Base-by-base conservation (phyloP, 495 filamentous ascomycete genomes). In the Durotheca rogersii region DNA sequence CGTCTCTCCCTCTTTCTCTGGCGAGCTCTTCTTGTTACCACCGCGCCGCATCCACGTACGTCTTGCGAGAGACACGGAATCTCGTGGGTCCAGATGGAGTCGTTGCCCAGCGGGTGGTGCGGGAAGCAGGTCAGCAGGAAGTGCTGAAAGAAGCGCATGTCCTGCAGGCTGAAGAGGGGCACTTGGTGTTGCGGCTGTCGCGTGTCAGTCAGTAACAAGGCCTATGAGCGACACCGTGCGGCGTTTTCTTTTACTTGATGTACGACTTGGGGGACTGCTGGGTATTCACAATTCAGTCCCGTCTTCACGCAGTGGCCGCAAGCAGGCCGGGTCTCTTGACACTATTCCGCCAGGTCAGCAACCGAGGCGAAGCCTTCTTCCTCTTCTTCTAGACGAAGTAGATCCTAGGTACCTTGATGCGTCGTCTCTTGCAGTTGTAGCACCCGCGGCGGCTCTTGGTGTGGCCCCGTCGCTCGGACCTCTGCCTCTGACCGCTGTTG, bases 131-230 rank as follows among this genome's bases (percentile, higher is more conserved):
- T 65, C 14, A 76, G 47, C 16, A 84, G 65, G 43, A 85, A 83
- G 51, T 83, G 78, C 62, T 85, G 79, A 62, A 84, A 84, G 53
- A 83, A 76, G 39, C 80, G 73, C 63, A 85, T 78, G 61, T 84
- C 81, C 15, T 78, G 68, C 12, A 76, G 65, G 27, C 70, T 76
- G 61, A 82, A 82, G 0, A 77, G 55, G 14, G 76, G 74, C 20
- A 71, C 58, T 16, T 70, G 69, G 31, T 72, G 61, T 20, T 69
- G 67, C 0, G 72, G 72, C 68, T 75, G 47, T 31, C 1, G 23
- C 43, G 11, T 12, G 40, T 54, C 41, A 58, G 50, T 27, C 36
- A 34, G 43, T 19, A 42, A 53, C 40, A 29, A 37, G 36, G 43
- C 33, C 23, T 15, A 14, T 29, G 15, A 40, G 31, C 21, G 4